Base-by-base conservation (phyloP, 495 filamentous ascomycete species). In the Neurospora sp. region DNA sequence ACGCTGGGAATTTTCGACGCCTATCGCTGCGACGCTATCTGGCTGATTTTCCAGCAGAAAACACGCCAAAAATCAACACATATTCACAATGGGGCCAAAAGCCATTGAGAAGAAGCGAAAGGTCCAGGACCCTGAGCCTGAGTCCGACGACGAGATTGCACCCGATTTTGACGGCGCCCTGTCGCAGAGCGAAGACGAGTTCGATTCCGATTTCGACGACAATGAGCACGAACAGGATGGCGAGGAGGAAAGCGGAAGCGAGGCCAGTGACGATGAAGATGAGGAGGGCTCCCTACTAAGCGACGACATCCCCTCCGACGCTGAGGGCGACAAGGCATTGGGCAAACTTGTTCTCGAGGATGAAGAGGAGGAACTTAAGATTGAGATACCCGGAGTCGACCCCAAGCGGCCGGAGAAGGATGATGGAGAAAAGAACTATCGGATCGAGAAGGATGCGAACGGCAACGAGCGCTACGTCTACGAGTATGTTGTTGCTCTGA, bases 291-390 rank as follows among this genome's bases (percentile, higher is more conserved):
- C 82, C 20, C 72, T 89, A 39, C 81, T 86, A 6, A 89, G 87
- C 78, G 86, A 89, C 72, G 89, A 90, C 75, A 86, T 88, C 62
- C 87, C 87, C 1, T 86, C 87, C 0, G 88, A 89, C 31, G 80
- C 84, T 44, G 86, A 85, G 71, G 84, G 79, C n/a, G 79, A 78
- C 54, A 81, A 84, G 16, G 77, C 71, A 5, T 76, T 81, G n/a
- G 44, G 72, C 46, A 83, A 83, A 76, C 76, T 78, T 20, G 75
- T 80, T 40, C 70, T 70, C 66, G 70, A 76, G 54, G 71, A 71
- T 27, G 70, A 59, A 14, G 41, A 23, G 71, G 46, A 73, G 70
- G 72, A 77, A 73, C 75, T 76, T 54, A 77, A 82, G 75, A 81
- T 79, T 73, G 75, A 73, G 0, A 76, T 78, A 18, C 79, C 79